phyloP scores from a whole-genome alignment of 2,329 filamentous ascomycete genomes.

The Colletotrichum abscissum region DNA sequence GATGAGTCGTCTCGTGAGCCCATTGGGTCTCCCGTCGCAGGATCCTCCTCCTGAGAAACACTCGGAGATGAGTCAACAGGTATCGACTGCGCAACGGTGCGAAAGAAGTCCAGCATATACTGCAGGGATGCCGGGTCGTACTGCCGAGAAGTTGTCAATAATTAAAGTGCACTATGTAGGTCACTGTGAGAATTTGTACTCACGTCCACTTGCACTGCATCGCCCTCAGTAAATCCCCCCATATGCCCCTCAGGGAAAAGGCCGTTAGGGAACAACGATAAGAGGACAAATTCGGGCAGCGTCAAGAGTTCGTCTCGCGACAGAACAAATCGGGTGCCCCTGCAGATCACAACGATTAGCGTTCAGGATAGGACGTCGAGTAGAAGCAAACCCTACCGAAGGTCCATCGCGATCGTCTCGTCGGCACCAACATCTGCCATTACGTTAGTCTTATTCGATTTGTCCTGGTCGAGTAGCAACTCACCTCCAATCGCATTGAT shows the following conservation, averaged over 20 bases:
- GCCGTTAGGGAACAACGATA: constrained; percentile 99
- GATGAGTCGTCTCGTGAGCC: constrained; percentile 78
- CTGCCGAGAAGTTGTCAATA: constrained; percentile 59
- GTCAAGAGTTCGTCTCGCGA: constrained; percentile 96
- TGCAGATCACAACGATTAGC: constrained; percentile 54
- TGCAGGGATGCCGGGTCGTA: constrained; percentile 96
- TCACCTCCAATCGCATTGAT: constrained; percentile 89
- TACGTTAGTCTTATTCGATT: constrained; percentile 11
- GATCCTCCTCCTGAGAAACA: constrained; percentile 70
- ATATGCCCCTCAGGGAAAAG: constrained; percentile 96
- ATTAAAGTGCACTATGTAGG: not conserved
- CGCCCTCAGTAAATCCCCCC: constrained; percentile 90
- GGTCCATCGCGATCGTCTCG: constrained; percentile 94
- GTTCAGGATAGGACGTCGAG: not conserved
- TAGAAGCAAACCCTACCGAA: constrained; percentile 72
- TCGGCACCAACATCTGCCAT: constrained; percentile 80
- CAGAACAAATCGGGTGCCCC: constrained; percentile 92
- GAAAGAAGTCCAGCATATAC: constrained; percentile 99
- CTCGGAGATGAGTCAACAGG: constrained; percentile 78
- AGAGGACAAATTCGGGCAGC: constrained; percentile 93
- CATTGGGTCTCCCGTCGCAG: constrained; percentile 77
- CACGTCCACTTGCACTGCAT: constrained; percentile 98
- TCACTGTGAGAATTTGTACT: constrained; percentile 55
- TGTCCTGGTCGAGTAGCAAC: constrained; percentile 37
- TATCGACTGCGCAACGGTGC: constrained; percentile 95